Base-by-base conservation (phyloP, 495 filamentous ascomycete genomes). In the Coniosporium apollinis region DNA sequence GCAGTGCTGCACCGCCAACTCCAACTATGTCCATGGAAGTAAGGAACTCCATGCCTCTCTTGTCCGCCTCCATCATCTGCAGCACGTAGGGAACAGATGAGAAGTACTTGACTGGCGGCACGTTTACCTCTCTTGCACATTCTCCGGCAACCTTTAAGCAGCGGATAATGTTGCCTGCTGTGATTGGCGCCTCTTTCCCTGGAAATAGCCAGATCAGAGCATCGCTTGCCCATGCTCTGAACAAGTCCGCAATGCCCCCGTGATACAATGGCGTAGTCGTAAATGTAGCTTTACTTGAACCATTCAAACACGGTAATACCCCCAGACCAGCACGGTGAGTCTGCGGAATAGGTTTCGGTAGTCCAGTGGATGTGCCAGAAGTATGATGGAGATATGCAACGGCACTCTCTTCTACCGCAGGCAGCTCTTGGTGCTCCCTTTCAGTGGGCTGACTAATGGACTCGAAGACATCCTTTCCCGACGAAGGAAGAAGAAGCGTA, bases 191-290 rank as follows among this genome's bases (percentile, higher is more conserved):
- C 7, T 54, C 44, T 22, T 49, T 53, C 3, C 60, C 57, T 13
- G 69, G 67, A 44, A 70, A 73, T 0, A 74, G 47, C 67, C 65
- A 72, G 14, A 74, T 59, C 51, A 65, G 42, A 0, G 60, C 54
- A 11, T 48, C 52, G 30, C 58, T 61, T 13, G 62, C 62, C 62
- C 69, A 67, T 2, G 66, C 56, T 19, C 70, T 59, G 34, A 72
- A 64, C 18, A 65, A 56, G 40, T 75, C 70, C 9, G 70, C 66
- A n/a, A 69, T 53, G 4, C 70, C 70, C 1, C 68, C 70, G 38
- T 72, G 67, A 48, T 71, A 74, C 2, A 75, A 56, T 4, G 70
- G 69, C n/a, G 69, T 74, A 0, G 69, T 71, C 5, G 67, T 65
- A 35, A 72, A 71, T n/a, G 66, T 69, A 6, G 65, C 58, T n/a